Evolutionary conservation across 805 yeast species (phyloP), one percentile per base, ranked within the genome.

Genomic region (Candida sanyiensis): DNA sequence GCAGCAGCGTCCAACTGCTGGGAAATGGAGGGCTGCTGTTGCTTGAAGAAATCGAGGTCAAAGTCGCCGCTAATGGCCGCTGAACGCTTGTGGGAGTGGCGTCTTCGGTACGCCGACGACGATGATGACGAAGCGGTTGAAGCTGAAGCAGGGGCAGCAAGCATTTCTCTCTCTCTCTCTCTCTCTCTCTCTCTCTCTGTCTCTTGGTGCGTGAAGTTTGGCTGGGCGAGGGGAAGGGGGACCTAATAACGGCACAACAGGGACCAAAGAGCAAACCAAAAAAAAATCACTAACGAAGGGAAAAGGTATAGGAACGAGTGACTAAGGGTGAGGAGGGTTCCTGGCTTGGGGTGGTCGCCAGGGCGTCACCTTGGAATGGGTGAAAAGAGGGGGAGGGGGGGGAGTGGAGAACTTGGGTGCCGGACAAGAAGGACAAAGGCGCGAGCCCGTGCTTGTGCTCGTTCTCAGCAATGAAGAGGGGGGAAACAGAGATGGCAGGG

Each of bases 41-140:
- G 46, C 12, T 42, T 47, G 36, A 54, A 54, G 31, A 47, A 49
- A 6, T 50, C 55, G 29, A 47, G 34, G 24, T 83, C 93, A 55
- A 85, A 83, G 56, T 87, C 95, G 4, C 93, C 93, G 7, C 93
- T 83, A 6, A 87, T 80, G 0, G 95, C 95, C 17, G 90, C 88
- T 0, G 95, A 86, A 37, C 96, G 66, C 52, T 85, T 75, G 53
- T 87, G 96, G 32, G 84, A 74, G 61, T 87, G 96, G 2, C 78
- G 75, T 46, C 75, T 64, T 51, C 64, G 64, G 32, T 59, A 51
- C 2, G 67, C 59, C 6, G 50, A 36, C 3, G 47, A 35, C 11
- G 29, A 4, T 13, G 34, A 3, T n/a, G 31, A 20, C 2, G 18
- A 15, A 28, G 16, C 8, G 11, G 30, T 9, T 28, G 30, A 13